These are phyloP conservation scores for Xeromyces bisporus DNA, from an alignment of 495 filamentous ascomycete species.

Conservation along the genomic window DNA sequence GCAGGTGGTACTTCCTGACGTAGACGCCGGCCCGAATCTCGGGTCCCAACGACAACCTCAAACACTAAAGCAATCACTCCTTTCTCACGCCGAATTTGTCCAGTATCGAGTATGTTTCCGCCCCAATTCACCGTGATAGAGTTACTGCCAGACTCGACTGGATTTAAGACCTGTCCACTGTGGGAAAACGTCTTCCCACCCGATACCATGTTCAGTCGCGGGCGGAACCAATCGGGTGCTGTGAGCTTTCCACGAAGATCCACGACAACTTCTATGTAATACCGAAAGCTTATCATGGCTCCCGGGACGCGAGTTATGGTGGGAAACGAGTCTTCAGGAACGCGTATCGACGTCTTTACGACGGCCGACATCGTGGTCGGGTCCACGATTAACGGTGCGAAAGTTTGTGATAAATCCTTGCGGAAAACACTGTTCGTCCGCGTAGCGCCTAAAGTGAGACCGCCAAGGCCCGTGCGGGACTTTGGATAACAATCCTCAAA, in stretches of 20 bases:
- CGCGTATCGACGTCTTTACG: conserved; percentile 62
- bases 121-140: conserved; percentile 39
- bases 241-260: conserved; percentile 79
- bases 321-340: conserved; percentile 83
- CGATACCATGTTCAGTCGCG: conserved; percentile 37
- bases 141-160: conserved; percentile 19
- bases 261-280: conserved; percentile 80
- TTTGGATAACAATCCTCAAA: conserved; percentile 77
- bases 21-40: conserved; percentile 51
- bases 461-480: conserved; percentile 53
- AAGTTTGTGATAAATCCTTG: conserved; percentile 79
- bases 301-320: conserved; percentile 81
- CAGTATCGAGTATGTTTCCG: conserved; percentile 74
- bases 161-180: conserved; percentile 31
- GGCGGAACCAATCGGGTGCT: conserved; percentile 45
- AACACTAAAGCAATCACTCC: conserved; percentile 69
- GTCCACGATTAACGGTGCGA: conserved; percentile 73
- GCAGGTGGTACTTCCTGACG: conserved; percentile 20
- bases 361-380: conserved; percentile 57
- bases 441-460: conserved; percentile 62
- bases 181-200: conserved; percentile 28
- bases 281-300: conserved; percentile 83
- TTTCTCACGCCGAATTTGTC: conserved; percentile 69
- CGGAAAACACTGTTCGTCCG: conserved; percentile 77
- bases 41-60: conserved; percentile 77